Evolutionary conservation across 352 stramenopile genomes (phyloP), one percentile per base, ranked within the genome.

Genomic region (Globisporangium recalcitrans): DNA sequence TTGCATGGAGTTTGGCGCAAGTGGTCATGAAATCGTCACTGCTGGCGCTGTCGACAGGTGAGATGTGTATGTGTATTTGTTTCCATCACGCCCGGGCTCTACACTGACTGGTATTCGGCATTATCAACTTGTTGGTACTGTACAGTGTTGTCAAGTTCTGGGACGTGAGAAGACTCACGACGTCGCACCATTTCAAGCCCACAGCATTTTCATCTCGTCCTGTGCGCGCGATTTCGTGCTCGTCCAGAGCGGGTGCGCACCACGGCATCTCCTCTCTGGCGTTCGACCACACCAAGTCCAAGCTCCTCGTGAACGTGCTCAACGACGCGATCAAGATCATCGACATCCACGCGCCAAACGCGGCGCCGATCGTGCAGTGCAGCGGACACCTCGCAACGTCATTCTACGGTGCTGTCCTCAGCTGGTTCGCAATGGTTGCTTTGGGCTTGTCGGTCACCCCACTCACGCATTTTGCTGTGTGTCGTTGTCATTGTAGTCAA

Each of bases 301-400:
- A 70, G 36, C 64, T 91, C 34, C 70, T 91, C 44, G 82, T 88
- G 42, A 89, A 76, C 46, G 78, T 87, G 32, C 65, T 86, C 19
- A 80, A 81, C 62, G 78, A 87, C 61, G 75, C 75, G 22, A 73
- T 89, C 58, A 68, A 74, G 38, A 63, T 89, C 22, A 67, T 88
- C 55, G 79, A 91, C 72, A 34, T 53, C 7, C 46, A 63, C 22
- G 57, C 57, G 11, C 46, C 57, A 9, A 31, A 55, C 31, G 42
- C 64, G 32, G 66, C 62, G 19, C 56, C 74, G 47, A 60, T 87
- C 52, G 36, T 68, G 49, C 72, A 74, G 14, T 87, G 71, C 47
- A 46, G 61, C 38, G 82, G 80, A n/a, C 79, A 91, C 24, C 61
- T 72, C 11, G 58, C 78, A 4, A 81, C 63, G 31, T 90, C 82